Base-by-base conservation (phyloP, 2,329 filamentous ascomycete genomes). In the Apiospora malaysiana region DNA sequence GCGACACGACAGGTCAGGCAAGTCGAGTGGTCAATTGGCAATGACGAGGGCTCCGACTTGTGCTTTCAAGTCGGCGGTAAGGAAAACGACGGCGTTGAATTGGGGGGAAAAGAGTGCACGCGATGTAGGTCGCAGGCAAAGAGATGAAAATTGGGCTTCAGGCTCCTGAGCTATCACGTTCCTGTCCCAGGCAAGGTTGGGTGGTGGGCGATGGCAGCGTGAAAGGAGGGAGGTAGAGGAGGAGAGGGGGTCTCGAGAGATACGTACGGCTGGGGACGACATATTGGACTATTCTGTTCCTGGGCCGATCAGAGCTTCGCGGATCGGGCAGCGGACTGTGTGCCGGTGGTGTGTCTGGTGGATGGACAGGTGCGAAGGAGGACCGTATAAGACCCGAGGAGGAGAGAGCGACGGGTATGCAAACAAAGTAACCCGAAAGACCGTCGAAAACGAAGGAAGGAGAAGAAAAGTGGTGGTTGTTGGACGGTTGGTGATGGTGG, bases 221-320 rank as follows among this genome's bases (percentile, higher is more conserved):
- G 56, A 63, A 40, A 63, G 56, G 32, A 21, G 51, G 37, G 21
- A 45, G 45, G 23, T 45, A 43, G 63, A 59, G n/a, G 4, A 5
- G 42, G 42, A 32, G 32, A 32, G 32, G 76, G 72, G 59, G 63
- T 43, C 32, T 43, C 43, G 43, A 32, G 66, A 68, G 66, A 68
- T 68, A 78, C 79, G 77, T 77, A 80, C 79, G 75, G 79, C 78
- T 78, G 78, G 78, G 75, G 79, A 76, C 75, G 78, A 80, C 79
- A 80, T 80, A 77, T 78, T 79, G 76, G 76, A 75, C 75, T 78
- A 79, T 76, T 68, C 59, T 43, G 47, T 63, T 63, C 56, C 56
- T 63, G 56, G 56, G 56, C 18, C 32, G 56, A 63, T 63, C 56
- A 63, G 32, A 63, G 56, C 56, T 63, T 63, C 56, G 56, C 27